Evolutionary conservation across 768 basidiomycete genomes (phyloP), one percentile per base, ranked within the genome.

Genomic region (Grammothele lineata): DNA sequence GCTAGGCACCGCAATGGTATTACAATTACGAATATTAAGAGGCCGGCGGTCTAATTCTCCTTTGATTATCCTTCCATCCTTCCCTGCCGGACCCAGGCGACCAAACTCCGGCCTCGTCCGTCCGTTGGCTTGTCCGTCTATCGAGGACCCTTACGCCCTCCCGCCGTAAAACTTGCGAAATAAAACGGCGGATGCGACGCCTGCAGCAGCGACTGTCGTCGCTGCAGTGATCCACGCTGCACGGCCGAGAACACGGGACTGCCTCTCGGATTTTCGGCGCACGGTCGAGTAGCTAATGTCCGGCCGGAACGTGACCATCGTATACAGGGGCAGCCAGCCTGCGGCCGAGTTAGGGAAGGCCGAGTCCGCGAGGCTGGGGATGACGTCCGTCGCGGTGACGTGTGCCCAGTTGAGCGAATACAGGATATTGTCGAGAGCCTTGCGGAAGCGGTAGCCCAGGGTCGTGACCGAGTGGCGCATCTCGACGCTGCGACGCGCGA

Each of bases 281-380:
- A 85, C 94, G 40, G 81, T 82, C 46, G 83, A 81, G 62, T 99
- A 99, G 63, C 84, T 85, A 58, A 99, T 81, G 67, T 98, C 95
- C 41, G 92, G 91, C 34, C 95, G 80, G 71, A 99, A 99, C 36
- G 95, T 97, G 55, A 96, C 86, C 94, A 98, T 96, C 26, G 91
- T 91, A 67, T 99, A 99, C 40, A 95, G 74, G 47, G 92, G 88
- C 42, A 93, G 76, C 94, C 94, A 97, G 30, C 90, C 92, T 54
- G 64, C 62, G 36, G 84, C 85, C 50, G 72, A 66, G 50, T 64
- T 63, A 10, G 57, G 56, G 57, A 65, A 67, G 6, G 60, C 43
- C 33, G 53, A 61, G 17, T 44, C 45, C n/a, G 50, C 15, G 17
- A 59, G 52, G 15, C 47, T 46, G 45, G 75, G 73, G 36, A 68